Percentiles rank a stretch among this genome's conserved stretches.
These are phyloP conservation scores for Vigna hirtella DNA, from an alignment of 306 rosid species.

Conservation along the genomic window DNA sequence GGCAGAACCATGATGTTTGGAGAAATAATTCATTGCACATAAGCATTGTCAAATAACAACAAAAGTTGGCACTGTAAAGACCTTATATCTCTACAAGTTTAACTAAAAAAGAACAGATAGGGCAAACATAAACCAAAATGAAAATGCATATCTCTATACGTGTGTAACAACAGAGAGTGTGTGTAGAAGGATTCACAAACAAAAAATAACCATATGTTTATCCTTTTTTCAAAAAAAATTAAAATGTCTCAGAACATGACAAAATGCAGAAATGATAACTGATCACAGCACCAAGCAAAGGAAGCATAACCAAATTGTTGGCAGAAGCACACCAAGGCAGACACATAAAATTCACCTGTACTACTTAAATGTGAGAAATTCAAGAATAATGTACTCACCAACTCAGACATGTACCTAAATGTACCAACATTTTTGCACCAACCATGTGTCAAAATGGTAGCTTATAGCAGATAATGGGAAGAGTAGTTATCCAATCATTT, in stretches of 20 bases:
- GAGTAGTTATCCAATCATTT: conserved; percentile 43
- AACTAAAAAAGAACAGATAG: neutral
- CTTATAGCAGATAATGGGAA: neutral
- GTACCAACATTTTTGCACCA: conserved; percentile 33
- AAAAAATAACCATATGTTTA: neutral
- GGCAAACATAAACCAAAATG: neutral
- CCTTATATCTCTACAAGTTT: neutral
- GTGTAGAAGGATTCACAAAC: neutral
- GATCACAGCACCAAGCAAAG: neutral
- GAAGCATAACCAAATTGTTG: neutral
- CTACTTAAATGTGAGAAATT: conserved; percentile 30
- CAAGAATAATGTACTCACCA: conserved; percentile 40
- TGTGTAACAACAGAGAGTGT: conserved; percentile 5
- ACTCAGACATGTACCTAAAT: conserved; percentile 40
- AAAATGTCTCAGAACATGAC: neutral
- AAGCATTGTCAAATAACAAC: neutral
- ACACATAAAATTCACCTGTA: conserved; percentile 18
- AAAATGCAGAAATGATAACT: conserved; percentile 1
- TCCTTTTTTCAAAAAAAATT: no score
- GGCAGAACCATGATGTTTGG: neutral
- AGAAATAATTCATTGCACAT: neutral
- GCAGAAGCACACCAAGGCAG: neutral
- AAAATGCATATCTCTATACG: neutral
- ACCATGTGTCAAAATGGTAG: conserved; percentile 37
- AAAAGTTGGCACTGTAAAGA: neutral